Evolutionary conservation across 106 monocot species (phyloP).

Genomic region (Dioscorea alata): DNA sequence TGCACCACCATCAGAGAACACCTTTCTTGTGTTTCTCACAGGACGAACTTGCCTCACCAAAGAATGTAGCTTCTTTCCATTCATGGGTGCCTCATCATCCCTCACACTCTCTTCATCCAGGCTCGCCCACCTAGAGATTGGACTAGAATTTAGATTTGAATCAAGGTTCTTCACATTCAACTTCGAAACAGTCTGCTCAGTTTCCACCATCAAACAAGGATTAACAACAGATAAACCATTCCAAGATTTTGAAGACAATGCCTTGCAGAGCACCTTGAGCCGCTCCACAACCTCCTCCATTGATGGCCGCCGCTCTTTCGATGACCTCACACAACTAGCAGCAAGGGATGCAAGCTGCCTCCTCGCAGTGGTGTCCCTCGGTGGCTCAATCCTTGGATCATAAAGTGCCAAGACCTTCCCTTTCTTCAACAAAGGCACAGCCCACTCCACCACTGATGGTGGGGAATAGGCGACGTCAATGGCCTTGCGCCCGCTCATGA

Average conservation of each 20-base stretch:
- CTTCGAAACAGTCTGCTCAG: slow-evolving; percentile 31
- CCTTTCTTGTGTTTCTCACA: slow-evolving; percentile 21
- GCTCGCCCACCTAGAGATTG: not conserved
- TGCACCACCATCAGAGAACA: slow-evolving; percentile 17
- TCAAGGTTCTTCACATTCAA: not conserved
- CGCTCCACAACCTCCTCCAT: slow-evolving; percentile 77
- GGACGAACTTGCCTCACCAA: slow-evolving; percentile 23
- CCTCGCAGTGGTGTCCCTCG: slow-evolving; percentile 35
- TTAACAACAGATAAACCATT: slow-evolving; percentile 46
- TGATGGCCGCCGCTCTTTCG: slow-evolving; percentile 55
- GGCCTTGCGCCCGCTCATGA: slow-evolving; percentile 93
- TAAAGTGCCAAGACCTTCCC: slow-evolving; percentile 63
- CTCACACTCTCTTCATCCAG: not conserved
- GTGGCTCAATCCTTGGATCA: slow-evolving; percentile 64
- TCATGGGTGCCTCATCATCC: slow-evolving; percentile 8
- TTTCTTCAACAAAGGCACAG: slow-evolving; percentile 68
- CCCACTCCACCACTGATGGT: slow-evolving; percentile 91
- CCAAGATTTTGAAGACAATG: slow-evolving; percentile 44
- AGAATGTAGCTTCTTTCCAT: slow-evolving; percentile 13
- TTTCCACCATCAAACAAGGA: slow-evolving; percentile 67
- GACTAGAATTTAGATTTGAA: slow-evolving; percentile 2
- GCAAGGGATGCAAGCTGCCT: slow-evolving; percentile 58
- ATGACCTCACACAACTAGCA: slow-evolving; percentile 64
- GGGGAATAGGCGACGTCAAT: slow-evolving; percentile 89
- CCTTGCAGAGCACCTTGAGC: slow-evolving; percentile 48